These are phyloP conservation scores for Serpula lacrymans DNA, from an alignment of 768 basidiomycete species.

Conservation along the genomic window DNA sequence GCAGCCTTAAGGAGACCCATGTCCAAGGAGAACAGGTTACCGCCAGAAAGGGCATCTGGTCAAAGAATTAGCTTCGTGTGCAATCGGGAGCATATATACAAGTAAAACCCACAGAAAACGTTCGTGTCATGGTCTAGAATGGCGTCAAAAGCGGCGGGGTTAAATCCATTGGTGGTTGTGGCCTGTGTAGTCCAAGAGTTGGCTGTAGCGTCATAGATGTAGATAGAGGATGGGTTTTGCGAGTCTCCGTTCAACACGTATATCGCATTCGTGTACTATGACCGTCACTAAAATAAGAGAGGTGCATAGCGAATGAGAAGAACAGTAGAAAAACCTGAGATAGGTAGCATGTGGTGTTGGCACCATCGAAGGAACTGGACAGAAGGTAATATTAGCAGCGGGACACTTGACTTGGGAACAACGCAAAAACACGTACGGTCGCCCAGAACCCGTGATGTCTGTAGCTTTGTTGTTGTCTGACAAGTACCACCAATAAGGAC, in stretches of 20 bases:
- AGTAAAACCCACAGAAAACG: conserved; percentile 61
- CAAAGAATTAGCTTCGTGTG: conserved; percentile 7
- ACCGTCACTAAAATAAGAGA: conserved; percentile 10
- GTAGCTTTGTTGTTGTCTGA: conserved; percentile 41
- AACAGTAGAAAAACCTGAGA: conserved; percentile 45
- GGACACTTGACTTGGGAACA: conserved; percentile 3
- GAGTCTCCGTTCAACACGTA: conserved; percentile 81
- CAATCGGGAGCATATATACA: background rate
- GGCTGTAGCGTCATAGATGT: conserved; percentile 75
- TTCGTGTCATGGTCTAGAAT: conserved; percentile 96
- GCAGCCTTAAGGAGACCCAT: conserved; percentile 65
- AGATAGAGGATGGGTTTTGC: conserved; percentile 61
- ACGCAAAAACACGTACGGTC: conserved; percentile 58
- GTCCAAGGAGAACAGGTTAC: conserved; percentile 65
- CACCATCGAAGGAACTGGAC: conserved; percentile 60
- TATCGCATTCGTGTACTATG: conserved; percentile 78
- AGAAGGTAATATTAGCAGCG: background rate
- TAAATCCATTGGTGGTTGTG: conserved; percentile 50
- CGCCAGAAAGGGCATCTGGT: conserved; percentile 67
- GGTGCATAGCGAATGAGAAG: background rate
- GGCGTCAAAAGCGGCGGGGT: conserved; percentile 60
- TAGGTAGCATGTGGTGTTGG: conserved; percentile 68
- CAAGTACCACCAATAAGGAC: conserved; percentile 15
- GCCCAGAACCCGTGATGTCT: conserved; percentile 69
- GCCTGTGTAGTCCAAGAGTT: conserved; percentile 79